Conservation (phyloP, 2,329 filamentous ascomycete genomes). For the Akanthomyces lecanii region DNA sequence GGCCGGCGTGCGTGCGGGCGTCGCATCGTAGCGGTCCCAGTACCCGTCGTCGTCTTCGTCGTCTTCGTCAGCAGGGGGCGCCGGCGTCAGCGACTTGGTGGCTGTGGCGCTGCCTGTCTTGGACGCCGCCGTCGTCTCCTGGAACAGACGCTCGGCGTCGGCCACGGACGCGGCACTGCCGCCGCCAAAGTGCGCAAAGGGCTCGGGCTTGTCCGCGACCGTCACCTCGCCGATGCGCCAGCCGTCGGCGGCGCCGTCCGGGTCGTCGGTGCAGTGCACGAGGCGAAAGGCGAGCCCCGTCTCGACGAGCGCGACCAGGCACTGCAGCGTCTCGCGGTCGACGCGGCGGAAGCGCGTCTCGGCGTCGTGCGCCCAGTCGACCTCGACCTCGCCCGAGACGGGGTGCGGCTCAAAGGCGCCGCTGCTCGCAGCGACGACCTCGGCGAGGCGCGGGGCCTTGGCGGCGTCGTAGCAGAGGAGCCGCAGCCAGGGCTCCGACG, state of each 20-base stretch:
- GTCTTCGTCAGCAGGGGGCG: slow-evolving; percentile 28
- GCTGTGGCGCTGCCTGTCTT: slow-evolving; percentile 3
- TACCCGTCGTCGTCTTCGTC: slow-evolving; percentile 74
- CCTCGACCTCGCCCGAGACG: slow-evolving; percentile 72
- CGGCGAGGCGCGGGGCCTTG: slow-evolving; percentile 53
- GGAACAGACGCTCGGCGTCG: slow-evolving; percentile 58
- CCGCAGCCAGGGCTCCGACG: slow-evolving; percentile 66
- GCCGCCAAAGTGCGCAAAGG: slow-evolving; percentile 48
- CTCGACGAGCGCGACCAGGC: slow-evolving; percentile 57
- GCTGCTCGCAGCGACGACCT: slow-evolving; percentile 48
- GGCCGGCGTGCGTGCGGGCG: slow-evolving; percentile 61
- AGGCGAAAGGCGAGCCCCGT: slow-evolving; percentile 62
- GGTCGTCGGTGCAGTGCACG: slow-evolving; percentile 65
- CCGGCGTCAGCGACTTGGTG: slow-evolving; percentile 17
- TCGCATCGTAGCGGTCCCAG: slow-evolving; percentile 74
- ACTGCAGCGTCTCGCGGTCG: slow-evolving; percentile 71
- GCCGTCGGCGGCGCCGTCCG: slow-evolving; percentile 55
- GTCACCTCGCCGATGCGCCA: slow-evolving; percentile 72
- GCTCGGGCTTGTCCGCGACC: slow-evolving; percentile 50
- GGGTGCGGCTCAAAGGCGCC: slow-evolving; percentile 74
- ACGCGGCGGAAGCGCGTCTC: slow-evolving; percentile 61
- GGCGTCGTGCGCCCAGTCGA: slow-evolving; percentile 64
- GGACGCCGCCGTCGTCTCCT: slow-evolving; percentile 26
- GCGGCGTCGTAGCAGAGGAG: slow-evolving; percentile 65
- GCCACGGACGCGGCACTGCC: slow-evolving; percentile 44